Evolutionary conservation across 208 protist genomes (phyloP), one percentile per base, ranked within the genome.

Genomic region (Phytomonas serpens): DNA sequence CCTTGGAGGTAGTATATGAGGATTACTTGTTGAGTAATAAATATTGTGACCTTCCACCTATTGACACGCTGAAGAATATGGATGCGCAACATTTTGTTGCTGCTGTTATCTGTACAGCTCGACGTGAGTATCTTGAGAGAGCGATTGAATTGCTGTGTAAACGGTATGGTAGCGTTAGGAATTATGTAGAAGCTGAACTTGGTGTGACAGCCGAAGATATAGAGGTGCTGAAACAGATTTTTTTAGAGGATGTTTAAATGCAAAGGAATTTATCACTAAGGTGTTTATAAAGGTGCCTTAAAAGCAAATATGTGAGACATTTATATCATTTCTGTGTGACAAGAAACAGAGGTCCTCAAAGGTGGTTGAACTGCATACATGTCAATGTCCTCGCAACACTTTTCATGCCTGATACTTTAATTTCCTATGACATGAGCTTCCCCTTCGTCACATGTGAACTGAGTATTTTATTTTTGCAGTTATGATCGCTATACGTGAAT

Each of bases 21-120:
- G 82, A 90, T 72, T 86, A 85, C 75, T 63, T 82, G 27, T 42
- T 68, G 47, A 78, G 67, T 4, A 82, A 82, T 33, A 61, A 74
- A 16, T 75, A 47, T 69, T 83, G 68, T 61, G 52, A 65, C 4
- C 67, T 75, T 2, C 78, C 72, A 23, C 6, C 31, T 27, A 61
- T 65, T n/a, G 30, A 51, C 23, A 34, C 65, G 14, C 11, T 81
- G 16, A 67, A 63, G 27, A 32, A 69, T 29, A 65, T 64, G 10
- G 42, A 71, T 51, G n/a, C 77, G 67, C 61, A 67, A 42, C 23
- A 74, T 73, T 27, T 38, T 65, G 33, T 47, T 68, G 71, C 31
- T n/a, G 4, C 19, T 34, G 69, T 76, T 0, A 73, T 87, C 10
- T 82, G 73, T 42, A 70, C 67, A 4, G 83, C 78, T 0, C 80